Evolutionary conservation across 768 basidiomycete species (phyloP), one percentile per base, ranked within the genome.

Genomic region (Xerocomellus chrysenteron): DNA sequence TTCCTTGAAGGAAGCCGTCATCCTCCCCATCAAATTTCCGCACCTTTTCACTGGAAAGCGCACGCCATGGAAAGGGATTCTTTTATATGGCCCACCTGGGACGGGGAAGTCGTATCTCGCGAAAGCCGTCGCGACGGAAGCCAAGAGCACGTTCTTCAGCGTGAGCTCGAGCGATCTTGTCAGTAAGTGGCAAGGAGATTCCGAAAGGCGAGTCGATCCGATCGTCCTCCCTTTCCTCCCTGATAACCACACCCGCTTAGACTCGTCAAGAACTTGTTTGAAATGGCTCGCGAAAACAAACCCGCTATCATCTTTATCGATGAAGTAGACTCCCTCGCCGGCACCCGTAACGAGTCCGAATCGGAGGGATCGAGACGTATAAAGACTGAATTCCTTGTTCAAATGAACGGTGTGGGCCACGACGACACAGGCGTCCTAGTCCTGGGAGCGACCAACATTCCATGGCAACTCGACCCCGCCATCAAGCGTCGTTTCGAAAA

Each of bases 141-240:
- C 97, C 51, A 98, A 98, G 77, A 94, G 94, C 73, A 98, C 96
- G 10, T 99, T 99, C 80, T 98, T 96, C 77, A 92, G 89, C 61
- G 94, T 99, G 58, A 93, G 90, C 67, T 94, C 92, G 24, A 88
- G 87, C 70, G 97, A 98, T 68, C 79, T 99, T 53, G 97, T 98
- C 53, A 95, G 93, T 73, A 99, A 98, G 72, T 99, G 97, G 97
- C 97, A 98, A 77, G 97, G 97, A 56, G 97, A 99, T 73, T 95
- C 93, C 5, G 96, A 98, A 76, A 79, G 96, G 94, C 91, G 58
- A 69, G 85, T 72, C 26, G 21, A 45, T 26, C 17, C 32, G n/a
- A 11, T 30, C 24, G 17, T 21, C 7, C 2, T 0, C 4, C 43
- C 8, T 30, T 16, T n/a, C 30, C n/a, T 56, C 52, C 21, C 36